These are phyloP conservation scores for Malassezia arunalokei DNA, from an alignment of 1,284 basidiomycete species.

Conservation along the genomic window DNA sequence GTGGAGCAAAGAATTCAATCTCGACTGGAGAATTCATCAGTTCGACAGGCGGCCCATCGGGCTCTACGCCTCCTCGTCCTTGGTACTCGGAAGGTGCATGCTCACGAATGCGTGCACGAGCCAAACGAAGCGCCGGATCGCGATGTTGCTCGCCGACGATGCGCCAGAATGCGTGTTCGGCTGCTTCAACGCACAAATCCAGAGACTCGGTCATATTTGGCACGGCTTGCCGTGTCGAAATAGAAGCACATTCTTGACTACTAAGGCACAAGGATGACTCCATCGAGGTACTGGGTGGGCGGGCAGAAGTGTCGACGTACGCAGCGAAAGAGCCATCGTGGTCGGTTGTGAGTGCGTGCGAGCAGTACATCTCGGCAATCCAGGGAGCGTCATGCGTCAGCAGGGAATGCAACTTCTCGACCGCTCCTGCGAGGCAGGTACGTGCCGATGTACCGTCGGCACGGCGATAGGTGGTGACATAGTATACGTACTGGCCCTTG, in stretches of 20 bases:
- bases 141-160: constrained; percentile 43
- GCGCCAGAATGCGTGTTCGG: constrained; percentile 57
- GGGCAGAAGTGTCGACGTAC: background rate
- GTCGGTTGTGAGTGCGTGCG: background rate
- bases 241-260: background rate
- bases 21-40: background rate
- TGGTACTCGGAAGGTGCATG: constrained; percentile 27
- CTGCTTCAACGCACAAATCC: constrained; percentile 50
- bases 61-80: constrained; percentile 22
- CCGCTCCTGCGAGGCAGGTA: background rate
- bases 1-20: constrained; percentile 12
- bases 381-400: background rate
- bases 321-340: background rate
- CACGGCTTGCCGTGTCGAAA: constrained; percentile 46
- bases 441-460: background rate
- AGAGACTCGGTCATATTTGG: constrained; percentile 50
- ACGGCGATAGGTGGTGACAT: constrained; percentile 16
- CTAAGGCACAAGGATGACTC: background rate
- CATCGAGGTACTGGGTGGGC: constrained; percentile 45
- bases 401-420: background rate
- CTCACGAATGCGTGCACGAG: constrained; percentile 7
- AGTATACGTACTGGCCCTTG: constrained; percentile 49
- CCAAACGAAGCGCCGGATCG: constrained; percentile 3
- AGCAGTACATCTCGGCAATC: constrained; percentile 10
- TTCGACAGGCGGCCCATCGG: background rate